Evolutionary conservation across 2,329 filamentous ascomycete genomes (phyloP).

Genomic region (Atkinsonella hypoxylon): DNA sequence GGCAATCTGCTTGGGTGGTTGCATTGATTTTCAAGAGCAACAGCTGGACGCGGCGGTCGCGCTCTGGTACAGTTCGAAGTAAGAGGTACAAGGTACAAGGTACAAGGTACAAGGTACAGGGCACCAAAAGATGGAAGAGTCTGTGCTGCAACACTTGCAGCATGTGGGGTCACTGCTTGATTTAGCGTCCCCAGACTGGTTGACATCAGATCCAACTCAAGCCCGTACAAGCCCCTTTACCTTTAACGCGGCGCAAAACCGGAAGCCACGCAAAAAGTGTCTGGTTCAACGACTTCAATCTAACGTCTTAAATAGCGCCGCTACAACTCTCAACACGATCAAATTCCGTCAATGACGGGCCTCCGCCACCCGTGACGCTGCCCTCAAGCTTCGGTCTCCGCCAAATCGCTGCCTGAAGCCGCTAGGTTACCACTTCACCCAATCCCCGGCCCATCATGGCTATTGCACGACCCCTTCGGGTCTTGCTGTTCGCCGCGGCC

Average conservation of each 20-base stretch:
- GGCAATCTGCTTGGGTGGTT: too few species aligned
- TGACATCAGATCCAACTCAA: not conserved
- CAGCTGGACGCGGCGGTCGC: too few species aligned
- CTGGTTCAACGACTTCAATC: not conserved
- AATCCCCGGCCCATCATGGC: slow-evolving; percentile 46
- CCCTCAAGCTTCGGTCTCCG: not conserved
- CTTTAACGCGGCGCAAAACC: not conserved
- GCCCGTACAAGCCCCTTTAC: too few species aligned
- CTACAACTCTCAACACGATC: not conserved
- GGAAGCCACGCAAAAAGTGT: too few species aligned
- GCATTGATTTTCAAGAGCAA: too few species aligned
- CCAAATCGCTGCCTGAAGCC: not conserved
- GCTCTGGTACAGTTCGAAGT: too few species aligned
- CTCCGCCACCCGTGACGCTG: not conserved
- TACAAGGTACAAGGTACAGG: too few species aligned
- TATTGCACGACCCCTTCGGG: slow-evolving; percentile 72
- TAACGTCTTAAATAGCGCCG: not conserved
- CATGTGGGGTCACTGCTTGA: not conserved
- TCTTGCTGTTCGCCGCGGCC: slow-evolving; percentile 59
- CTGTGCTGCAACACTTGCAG: not conserved
- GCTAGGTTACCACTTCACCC: not conserved
- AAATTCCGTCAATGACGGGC: not conserved
- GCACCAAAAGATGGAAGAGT: too few species aligned
- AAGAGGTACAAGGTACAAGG: too few species aligned
- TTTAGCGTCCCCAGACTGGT: not conserved